Conservation (phyloP, 2,329 filamentous ascomycete genomes). For the Coniella lustricola region DNA sequence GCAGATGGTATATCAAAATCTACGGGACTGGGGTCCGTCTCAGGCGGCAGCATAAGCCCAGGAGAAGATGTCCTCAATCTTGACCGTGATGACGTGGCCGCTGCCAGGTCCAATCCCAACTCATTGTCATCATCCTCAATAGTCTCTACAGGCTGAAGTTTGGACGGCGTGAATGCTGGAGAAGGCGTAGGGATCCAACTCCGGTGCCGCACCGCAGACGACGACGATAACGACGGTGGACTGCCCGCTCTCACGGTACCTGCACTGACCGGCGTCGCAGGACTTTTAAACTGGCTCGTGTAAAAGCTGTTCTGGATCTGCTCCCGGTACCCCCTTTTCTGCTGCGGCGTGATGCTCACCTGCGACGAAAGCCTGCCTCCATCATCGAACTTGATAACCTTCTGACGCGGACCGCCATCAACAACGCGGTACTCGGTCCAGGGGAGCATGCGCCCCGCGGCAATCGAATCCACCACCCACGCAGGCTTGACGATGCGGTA, state of each 20-base stretch:
- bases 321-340: slow-evolving; percentile 69
- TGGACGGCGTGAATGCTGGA: slow-evolving; percentile 15
- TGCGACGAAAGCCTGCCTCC: slow-evolving; percentile 59
- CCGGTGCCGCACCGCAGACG: no score
- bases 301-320: slow-evolving; percentile 83
- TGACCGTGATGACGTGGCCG: neutral
- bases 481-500: slow-evolving; percentile 92
- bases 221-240: slow-evolving; percentile 14
- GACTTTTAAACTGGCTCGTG: slow-evolving; percentile 56
- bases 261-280: slow-evolving; percentile 22
- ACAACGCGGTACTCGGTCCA: slow-evolving; percentile 83
- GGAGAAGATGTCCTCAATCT: no score
- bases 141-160: slow-evolving; percentile 21
- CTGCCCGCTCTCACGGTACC: neutral
- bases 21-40: neutral
- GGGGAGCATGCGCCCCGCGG: slow-evolving; percentile 70
- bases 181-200: slow-evolving; percentile 5
- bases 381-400: slow-evolving; percentile 56
- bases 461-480: slow-evolving; percentile 88
- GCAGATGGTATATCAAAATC: no score
- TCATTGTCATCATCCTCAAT: slow-evolving; percentile 36
- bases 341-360: slow-evolving; percentile 46
- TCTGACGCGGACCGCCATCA: slow-evolving; percentile 77
- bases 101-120: neutral
- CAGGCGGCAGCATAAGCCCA: no score